phyloP scores from a whole-genome alignment of 2,329 filamentous ascomycete genomes.

The Clarireedia monteithiana region DNA sequence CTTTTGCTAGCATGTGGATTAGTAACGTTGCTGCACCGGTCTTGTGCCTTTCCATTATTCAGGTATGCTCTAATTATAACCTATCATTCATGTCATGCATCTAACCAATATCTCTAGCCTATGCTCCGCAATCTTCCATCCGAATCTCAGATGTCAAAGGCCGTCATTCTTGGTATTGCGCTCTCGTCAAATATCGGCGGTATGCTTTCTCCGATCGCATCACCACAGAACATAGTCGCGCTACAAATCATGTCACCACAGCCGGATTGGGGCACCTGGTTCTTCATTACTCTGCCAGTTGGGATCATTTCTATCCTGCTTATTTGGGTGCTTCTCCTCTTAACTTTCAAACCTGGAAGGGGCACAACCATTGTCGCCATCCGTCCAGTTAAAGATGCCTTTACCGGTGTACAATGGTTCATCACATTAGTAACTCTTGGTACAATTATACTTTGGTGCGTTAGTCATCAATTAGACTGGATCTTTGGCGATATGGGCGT shows the following conservation, averaged over 20 bases:
- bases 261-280: constrained; percentile 93
- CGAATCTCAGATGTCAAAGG: constrained; percentile 89
- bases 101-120: constrained; percentile 44
- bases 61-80: constrained; percentile 44
- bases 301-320: constrained; percentile 80
- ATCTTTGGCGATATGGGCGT: constrained; percentile 98
- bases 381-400: constrained; percentile 78
- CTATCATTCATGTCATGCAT: neutral
- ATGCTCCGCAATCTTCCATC: constrained; percentile 88
- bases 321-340: constrained; percentile 81
- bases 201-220: constrained; percentile 93
- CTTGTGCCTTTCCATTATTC: constrained; percentile 94
- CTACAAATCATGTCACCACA: constrained; percentile 90
- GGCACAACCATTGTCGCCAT: constrained; percentile 90
- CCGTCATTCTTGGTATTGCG: constrained; percentile 89
- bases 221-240: constrained; percentile 94
- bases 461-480: constrained; percentile 77
- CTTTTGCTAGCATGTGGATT: constrained; percentile 98
- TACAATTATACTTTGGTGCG: constrained; percentile 89
- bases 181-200: constrained; percentile 93
- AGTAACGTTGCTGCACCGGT: constrained; percentile 97
- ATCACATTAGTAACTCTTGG: constrained; percentile 73
- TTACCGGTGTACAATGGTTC: constrained; percentile 87
- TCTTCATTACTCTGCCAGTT: constrained; percentile 90
- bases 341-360: constrained; percentile 76